Percentiles rank a stretch among this genome's conserved stretches.
Conservation (phyloP, 768 basidiomycete genomes). For the Termitomyces sp. region DNA sequence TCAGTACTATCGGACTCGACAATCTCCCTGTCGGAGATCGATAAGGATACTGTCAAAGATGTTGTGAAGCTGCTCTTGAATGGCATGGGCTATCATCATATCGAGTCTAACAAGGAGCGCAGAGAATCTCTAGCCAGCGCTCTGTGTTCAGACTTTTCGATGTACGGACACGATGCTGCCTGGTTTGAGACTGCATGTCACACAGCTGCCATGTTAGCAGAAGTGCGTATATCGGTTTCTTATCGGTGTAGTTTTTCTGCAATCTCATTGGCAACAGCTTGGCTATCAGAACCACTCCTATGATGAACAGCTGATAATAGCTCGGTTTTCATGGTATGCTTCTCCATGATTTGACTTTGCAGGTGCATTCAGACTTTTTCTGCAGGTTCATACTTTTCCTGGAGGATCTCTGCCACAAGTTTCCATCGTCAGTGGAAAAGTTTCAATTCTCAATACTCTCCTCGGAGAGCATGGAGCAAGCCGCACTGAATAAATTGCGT, state of each 20-base stretch:
- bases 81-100: neutral
- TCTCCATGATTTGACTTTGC: neutral
- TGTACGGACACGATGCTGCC: neutral
- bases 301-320: neutral
- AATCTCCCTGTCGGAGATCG: too few relatives aligned
- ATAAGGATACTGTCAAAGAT: neutral
- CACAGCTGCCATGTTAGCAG: neutral
- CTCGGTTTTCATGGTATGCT: neutral
- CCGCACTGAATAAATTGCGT: neutral
- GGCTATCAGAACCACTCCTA: neutral
- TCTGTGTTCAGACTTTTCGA: neutral
- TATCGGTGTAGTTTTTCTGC: neutral
- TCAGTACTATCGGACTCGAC: too few relatives aligned
- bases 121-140: neutral
- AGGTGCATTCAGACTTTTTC: neutral
- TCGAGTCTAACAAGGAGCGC: neutral
- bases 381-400: neutral
- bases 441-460: neutral
- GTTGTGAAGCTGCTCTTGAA: neutral
- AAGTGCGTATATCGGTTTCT: neutral
- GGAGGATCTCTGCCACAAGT: neutral
- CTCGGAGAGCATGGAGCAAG: neutral
- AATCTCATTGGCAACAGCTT: neutral
- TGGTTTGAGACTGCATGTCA: neutral
- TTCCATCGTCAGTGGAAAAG: neutral